Conservation (phyloP, 352 stramenopile species). For the Globisporangium paroecandrum region DNA sequence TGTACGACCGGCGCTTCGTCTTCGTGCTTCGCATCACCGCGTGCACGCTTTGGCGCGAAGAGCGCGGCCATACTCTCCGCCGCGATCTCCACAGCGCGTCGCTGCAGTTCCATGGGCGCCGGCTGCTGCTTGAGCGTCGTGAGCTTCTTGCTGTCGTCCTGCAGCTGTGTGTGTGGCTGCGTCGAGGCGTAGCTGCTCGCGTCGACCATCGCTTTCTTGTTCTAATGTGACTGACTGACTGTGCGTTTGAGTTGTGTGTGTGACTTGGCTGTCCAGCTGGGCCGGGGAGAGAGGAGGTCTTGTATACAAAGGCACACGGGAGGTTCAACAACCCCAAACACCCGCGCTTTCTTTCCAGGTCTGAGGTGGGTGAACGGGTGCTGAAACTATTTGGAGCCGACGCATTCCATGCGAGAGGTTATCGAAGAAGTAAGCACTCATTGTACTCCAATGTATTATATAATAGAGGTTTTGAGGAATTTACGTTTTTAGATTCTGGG, state of each 20-base stretch:
- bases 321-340: not conserved
- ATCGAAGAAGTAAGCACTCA: not conserved
- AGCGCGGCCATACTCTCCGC: slow-evolving; percentile 16
- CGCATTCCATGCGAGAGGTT: not conserved
- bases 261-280: not conserved
- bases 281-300: slow-evolving; percentile 1
- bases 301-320: not conserved
- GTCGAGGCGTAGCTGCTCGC: slow-evolving; percentile 1
- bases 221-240: not conserved
- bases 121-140: not conserved
- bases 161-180: not conserved
- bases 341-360: not conserved
- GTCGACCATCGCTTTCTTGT: slow-evolving; percentile 9
- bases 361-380: not conserved
- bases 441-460: not conserved
- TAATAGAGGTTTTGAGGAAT: not conserved
- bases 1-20: not conserved
- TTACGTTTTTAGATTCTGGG: too few relatives aligned
- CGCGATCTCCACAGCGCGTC: slow-evolving; percentile 13
- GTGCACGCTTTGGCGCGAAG: slow-evolving; percentile 1
- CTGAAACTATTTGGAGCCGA: not conserved
- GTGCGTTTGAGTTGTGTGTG: not conserved
- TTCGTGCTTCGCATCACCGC: not conserved
- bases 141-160: not conserved
- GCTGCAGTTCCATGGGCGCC: slow-evolving; percentile 9